Evolutionary conservation across 2,329 filamentous ascomycete genomes (phyloP), one percentile per base, ranked within the genome.

Genomic region (Chaetomium globosum): DNA sequence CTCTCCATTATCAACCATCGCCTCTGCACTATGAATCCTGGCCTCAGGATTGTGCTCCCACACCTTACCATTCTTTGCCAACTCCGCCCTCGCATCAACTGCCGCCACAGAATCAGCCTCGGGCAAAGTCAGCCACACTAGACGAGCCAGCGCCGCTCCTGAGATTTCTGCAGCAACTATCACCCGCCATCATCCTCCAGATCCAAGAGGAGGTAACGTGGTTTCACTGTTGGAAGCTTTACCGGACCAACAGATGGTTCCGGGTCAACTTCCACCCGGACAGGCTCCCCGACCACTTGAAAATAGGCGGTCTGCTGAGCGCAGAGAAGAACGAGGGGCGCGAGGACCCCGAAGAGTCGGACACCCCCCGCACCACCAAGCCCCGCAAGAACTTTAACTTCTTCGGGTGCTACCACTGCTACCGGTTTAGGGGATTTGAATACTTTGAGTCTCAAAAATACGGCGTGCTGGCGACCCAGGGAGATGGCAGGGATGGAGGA

Each of bases 401-500:
- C 30, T 68, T 69, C 16, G 69, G 52, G 3, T 73, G 71, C 54
- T 73, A 72, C 30, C 68, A 71, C 54, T 73, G 71, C 61, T 70
- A 64, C 36, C 39, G 30, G 10, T 59, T 71, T 43, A 66, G 64
- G 48, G 31, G 30, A 3, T 63, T 65, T 10, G 58, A 69, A 4
- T 33, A 65, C 52, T 73, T 73, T 57, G 70, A 73, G 49, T 49
- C 66, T 2, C 69, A 68, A 49, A 66, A 61, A 19, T 68, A 65
- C 61, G 61, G 64, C 62, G 65, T 43, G 59, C 39, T 19, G 26
- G 3, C 3, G 56, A 30, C 6, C n/a, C 49, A 63, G 21, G 28
- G 52, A 43, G 39, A 61, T 7, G 23, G 6, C 13, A 33, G 28
- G 31, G 52, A 48, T 12, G 13, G 1, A 33, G 39, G 28, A 6